Evolutionary conservation across 2,329 filamentous ascomycete genomes (phyloP), one percentile per base, ranked within the genome.

Genomic region (Aspergillus candidus): DNA sequence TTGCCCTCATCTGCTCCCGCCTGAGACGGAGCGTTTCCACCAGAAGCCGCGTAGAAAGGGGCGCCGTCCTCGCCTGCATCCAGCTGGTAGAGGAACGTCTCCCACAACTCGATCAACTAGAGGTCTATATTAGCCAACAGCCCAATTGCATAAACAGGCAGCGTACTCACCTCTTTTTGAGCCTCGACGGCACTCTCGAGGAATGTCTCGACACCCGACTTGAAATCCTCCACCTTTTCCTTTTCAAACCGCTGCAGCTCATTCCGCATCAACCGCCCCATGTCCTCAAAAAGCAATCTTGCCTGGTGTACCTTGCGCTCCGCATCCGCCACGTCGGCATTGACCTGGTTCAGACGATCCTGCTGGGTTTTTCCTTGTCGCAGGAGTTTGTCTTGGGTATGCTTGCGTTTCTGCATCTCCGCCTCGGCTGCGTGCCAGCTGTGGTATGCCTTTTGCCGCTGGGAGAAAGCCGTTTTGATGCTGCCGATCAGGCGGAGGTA

Each of bases 161-260:
- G 35, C 14, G 15, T 34, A 68, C 79, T 67, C 65, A 93, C 91
- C 83, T 98, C 93, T 71, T 98, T 98, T 72, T 98, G 93, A 43
- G 91, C 93, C 70, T 98, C 93, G 4, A 98, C 89, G 3, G 93
- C 88, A 60, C 93, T 90, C 73, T 98, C 93, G 57, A 98, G 69
- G 69, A 95, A 98, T 1, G 93, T 98, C 72, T 98, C 93, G 2
- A 98, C 90, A 0, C 90, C 91, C 50, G 86, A 93, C 75, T 98
- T 98, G 69, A 98, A 98, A 64, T 98, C 93, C 64, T 98, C 93
- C 3, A 98, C 93, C 74, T 98, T 98, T 70, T 98, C 93, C 57
- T 80, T 80, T 71, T 98, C 93, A 60, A 98, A 98, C 13, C 90
- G 78, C 59, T 97, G 93, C 54, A 98, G 75, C 67, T 98, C 93